A percentile compares a stretch with the other conserved stretches of the same genome.
Conservation (phyloP, 345 rosid species). For the Ceriops decandra region DNA sequence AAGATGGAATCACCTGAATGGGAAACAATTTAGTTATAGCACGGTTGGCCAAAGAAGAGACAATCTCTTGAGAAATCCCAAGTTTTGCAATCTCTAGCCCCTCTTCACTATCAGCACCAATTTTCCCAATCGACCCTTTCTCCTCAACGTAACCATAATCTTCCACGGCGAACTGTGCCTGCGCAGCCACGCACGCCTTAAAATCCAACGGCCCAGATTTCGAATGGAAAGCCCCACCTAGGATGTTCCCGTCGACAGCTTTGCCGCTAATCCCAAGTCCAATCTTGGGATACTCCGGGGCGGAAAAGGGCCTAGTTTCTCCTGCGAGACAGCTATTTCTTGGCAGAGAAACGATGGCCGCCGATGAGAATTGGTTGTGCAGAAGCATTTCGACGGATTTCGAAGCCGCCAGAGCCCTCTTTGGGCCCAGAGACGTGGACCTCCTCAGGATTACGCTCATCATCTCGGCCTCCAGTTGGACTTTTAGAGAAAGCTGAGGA, state of each 20-base stretch:
- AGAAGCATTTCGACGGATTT: conserved; percentile 25
- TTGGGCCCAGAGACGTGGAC: conserved; percentile 28
- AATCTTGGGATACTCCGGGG: neutral
- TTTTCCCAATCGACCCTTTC: conserved; percentile 15
- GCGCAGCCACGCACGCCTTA: conserved; percentile 34
- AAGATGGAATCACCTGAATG: conserved; percentile 54
- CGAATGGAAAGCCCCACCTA: conserved; percentile 44
- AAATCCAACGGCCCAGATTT: conserved; percentile 48
- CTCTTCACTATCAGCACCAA: conserved; percentile 34
- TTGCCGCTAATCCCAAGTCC: neutral
- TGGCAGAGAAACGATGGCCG: neutral
- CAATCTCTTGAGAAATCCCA: conserved; percentile 68
- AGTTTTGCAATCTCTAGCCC: conserved; percentile 69
- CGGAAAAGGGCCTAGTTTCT: neutral
- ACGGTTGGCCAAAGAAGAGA: conserved; percentile 54
- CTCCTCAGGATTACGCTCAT: conserved; percentile 41
- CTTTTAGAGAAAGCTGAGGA: neutral
- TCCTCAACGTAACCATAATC: conserved; percentile 44
- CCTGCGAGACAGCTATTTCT: neutral
- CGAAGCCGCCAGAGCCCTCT: conserved; percentile 28
- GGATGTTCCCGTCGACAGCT: no score
- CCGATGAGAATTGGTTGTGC: conserved; percentile 9
- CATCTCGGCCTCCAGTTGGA: conserved; percentile 26
- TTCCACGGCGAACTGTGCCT: conserved; percentile 53
- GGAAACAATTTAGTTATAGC: conserved; percentile 81